Percentiles rank a stretch among this genome's conserved stretches.
Conservation (phyloP, 139 green algal species). For the Ostreobium quekettii region DNA sequence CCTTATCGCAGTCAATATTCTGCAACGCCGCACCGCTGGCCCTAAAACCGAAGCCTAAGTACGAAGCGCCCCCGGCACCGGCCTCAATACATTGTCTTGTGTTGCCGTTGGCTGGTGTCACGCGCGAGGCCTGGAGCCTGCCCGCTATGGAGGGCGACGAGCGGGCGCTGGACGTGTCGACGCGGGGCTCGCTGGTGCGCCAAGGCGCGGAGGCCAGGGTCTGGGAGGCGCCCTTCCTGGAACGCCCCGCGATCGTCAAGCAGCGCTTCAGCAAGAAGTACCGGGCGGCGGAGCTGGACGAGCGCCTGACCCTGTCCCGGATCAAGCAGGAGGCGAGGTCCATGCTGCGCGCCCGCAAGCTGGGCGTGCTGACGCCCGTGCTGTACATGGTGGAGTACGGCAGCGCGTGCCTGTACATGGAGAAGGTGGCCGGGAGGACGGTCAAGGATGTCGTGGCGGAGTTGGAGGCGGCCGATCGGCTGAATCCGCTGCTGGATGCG, state of each 20-base stretch:
- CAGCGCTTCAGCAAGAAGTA: slow-evolving; percentile 83
- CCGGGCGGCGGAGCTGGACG: slow-evolving; percentile 64
- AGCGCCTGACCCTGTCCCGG: slow-evolving; percentile 52
- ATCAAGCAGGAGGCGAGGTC: slow-evolving; percentile 32
- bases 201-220: slow-evolving; percentile 28
- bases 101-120: too few species aligned
- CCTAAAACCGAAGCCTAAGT: too few species aligned
- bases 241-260: slow-evolving; percentile 56
- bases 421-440: slow-evolving; percentile 45
- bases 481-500: slow-evolving; percentile 31
- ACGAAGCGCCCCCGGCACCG: too few species aligned
- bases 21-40: too few species aligned
- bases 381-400: slow-evolving; percentile 57
- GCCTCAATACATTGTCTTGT: too few species aligned
- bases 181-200: too few species aligned
- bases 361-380: slow-evolving; percentile 29
- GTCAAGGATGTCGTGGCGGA: slow-evolving; percentile 51
- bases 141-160: too few species aligned
- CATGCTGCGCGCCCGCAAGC: slow-evolving; percentile 27
- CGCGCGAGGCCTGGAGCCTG: too few species aligned
- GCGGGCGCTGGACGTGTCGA: too few species aligned
- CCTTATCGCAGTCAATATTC: too few species aligned
- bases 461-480: slow-evolving; percentile 15
- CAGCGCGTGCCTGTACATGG: slow-evolving; percentile 51
- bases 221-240: slow-evolving; percentile 43